Base-by-base conservation (phyloP, 225 moss, liverwort and hornwort species). In the Physcomitrium patens region DNA sequence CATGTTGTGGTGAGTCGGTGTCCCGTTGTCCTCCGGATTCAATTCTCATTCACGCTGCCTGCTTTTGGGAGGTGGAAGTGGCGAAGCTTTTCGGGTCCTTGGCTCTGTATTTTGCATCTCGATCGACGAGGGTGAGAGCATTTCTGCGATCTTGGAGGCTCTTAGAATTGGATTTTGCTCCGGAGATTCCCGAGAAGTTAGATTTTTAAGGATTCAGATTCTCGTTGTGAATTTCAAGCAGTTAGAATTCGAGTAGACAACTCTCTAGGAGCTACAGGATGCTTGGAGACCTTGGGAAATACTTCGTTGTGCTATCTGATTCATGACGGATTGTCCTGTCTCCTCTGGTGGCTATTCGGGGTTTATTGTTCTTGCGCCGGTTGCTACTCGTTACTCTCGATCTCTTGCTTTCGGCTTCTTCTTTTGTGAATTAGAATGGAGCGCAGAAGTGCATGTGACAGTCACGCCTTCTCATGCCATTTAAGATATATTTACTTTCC, bases 371-470 rank as follows among this genome's bases (percentile, higher is more conserved):
- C 57, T 23, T 51, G 45, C 51, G 22, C 37, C 68, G 4, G 3
- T 24, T 67, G 68, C 48, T 45, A 13, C 67, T 82, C 61, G 74
- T 64, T 68, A 76, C 26, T 28, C 50, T 42, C 27, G 52, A 71
- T 69, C 65, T 71, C 52, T 76, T 67, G 72, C 60, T 60, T 55
- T 65, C 78, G 47, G 45, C 61, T 37, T 28, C 8, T 17, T 3
- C 43, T 50, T 69, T 1, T 14, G 44, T 28, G 65, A 59, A 57
- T 70, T 74, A 75, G 77, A 71, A 87, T 87, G 87, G 87, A 84
- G 77, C 66, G 59, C 74, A 73, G 73, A 74, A 60, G 53, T 60
- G 71, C 28, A 15, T 43, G 67, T 54, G 71, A 50, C n/a, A 78
- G 72, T 55, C 57, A 76, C 65, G 63, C 61, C 44, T 69, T 72